Evolutionary conservation across 1,139 yeast genomes (phyloP).

Genomic region (Waltiozyma sp.): DNA sequence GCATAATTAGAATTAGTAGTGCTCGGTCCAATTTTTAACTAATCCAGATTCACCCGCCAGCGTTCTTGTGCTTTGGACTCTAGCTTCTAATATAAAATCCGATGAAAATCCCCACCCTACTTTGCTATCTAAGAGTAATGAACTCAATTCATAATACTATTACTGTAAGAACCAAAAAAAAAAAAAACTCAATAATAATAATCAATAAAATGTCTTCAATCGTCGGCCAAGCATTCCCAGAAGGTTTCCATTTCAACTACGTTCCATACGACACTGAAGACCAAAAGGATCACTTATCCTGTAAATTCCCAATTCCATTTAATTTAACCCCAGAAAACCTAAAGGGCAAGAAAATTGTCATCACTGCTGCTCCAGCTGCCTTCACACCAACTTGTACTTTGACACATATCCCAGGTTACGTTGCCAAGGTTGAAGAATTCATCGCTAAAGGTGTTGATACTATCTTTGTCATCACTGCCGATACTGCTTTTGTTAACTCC

Average conservation of each 20-base stretch:
- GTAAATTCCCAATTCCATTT: slow-evolving; percentile 17
- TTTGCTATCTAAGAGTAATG: too few relatives aligned
- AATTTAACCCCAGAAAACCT: slow-evolving; percentile 18
- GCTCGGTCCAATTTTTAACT: too few relatives aligned
- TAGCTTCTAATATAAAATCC: too few relatives aligned
- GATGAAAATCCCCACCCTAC: too few relatives aligned
- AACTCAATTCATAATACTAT: too few relatives aligned
- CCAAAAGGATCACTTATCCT: slow-evolving; percentile 16
- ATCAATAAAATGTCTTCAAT: slow-evolving; percentile 12
- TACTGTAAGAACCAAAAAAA: not conserved
- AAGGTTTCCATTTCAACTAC: slow-evolving; percentile 18
- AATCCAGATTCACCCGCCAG: too few relatives aligned
- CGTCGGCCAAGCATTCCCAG: slow-evolving; percentile 18
- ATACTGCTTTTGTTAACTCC: slow-evolving; percentile 69
- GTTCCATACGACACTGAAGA: slow-evolving; percentile 18
- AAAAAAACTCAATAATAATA: not conserved
- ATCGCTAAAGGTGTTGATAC: slow-evolving; percentile 62
- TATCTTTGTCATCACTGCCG: slow-evolving; percentile 63
- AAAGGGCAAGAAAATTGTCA: slow-evolving; percentile 34
- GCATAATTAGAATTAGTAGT: too few relatives aligned
- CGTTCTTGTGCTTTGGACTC: too few relatives aligned
- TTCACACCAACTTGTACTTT: slow-evolving; percentile 86
- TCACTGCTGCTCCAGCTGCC: slow-evolving; percentile 85
- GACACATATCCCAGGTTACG: slow-evolving; percentile 68
- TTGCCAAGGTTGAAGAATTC: slow-evolving; percentile 39